These are phyloP conservation scores for Davidsoniella neocaledoniae DNA, from an alignment of 2,329 filamentous ascomycete species.

Conservation along the genomic window DNA sequence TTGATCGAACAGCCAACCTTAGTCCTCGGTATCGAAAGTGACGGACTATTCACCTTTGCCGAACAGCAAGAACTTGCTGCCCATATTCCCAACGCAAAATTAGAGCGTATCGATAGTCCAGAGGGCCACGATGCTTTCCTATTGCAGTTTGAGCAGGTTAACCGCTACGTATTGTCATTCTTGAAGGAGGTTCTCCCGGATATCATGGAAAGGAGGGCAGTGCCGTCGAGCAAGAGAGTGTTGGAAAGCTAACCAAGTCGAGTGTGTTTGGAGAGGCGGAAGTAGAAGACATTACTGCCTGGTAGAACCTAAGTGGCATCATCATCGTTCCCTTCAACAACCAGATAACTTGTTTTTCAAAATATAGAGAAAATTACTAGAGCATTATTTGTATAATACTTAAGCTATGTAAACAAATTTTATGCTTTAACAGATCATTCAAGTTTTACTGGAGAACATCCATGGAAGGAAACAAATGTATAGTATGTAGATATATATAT, in stretches of 20 bases:
- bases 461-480: too few species aligned
- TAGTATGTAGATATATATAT: too few species aligned
- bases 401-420: too few species aligned
- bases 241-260: slow-evolving; percentile 57
- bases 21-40: slow-evolving; percentile 85
- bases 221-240: slow-evolving; percentile 29
- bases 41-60: slow-evolving; percentile 91
- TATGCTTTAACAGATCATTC: too few species aligned
- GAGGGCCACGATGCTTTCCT: slow-evolving; percentile 96
- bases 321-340: too few species aligned
- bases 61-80: slow-evolving; percentile 87
- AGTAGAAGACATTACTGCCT: slow-evolving; percentile 89
- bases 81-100: slow-evolving; percentile 56
- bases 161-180: slow-evolving; percentile 70
- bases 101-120: slow-evolving; percentile 80
- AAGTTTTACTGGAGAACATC: too few species aligned
- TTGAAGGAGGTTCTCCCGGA: slow-evolving; percentile 68
- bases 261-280: slow-evolving; percentile 93
- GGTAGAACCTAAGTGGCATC: slow-evolving; percentile 31
- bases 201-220: slow-evolving; percentile 57
- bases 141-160: slow-evolving; percentile 94
- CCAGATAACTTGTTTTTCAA: too few species aligned
- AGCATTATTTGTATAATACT: too few species aligned
- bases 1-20: slow-evolving; percentile 78
- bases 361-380: too few species aligned